Percentiles rank a stretch among this genome's conserved stretches.
Evolutionary conservation across 2,329 filamentous ascomycete species (phyloP).

Genomic region (Aureobasidium sp.): DNA sequence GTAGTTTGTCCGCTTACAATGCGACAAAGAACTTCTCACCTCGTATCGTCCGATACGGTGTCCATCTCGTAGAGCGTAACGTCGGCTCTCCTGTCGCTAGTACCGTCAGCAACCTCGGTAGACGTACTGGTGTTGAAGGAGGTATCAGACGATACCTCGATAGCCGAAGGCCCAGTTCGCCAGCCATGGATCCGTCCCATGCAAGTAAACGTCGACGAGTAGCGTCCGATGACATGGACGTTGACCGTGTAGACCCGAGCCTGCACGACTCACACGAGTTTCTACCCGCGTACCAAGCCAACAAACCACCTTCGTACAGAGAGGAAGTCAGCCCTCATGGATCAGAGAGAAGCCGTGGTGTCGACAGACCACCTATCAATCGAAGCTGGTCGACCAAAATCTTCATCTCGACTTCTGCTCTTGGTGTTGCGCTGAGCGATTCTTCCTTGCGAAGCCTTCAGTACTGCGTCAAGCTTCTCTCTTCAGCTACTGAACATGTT

Average conservation of each 20-base stretch:
- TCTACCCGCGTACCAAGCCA: conserved; percentile 76
- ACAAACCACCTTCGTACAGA: conserved; percentile 38
- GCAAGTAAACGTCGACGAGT: conserved; percentile 39
- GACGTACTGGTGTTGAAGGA: conserved; percentile 79
- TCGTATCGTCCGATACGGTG: conserved; percentile 74
- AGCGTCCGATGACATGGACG: conserved; percentile 37
- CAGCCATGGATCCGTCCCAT: conserved; percentile 25
- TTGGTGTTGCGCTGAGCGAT: conserved; percentile 86
- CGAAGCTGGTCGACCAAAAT: conserved; percentile 66
- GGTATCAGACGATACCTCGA: conserved; percentile 74
- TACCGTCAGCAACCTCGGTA: conserved; percentile 74
- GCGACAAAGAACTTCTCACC: conserved; percentile 86
- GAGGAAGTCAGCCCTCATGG: conserved; percentile 26
- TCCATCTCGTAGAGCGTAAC: conserved; percentile 83
- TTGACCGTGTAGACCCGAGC: conserved; percentile 33
- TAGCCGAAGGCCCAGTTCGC: conserved; percentile 45
- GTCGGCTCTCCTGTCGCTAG: conserved; percentile 75
- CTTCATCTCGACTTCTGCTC: conserved; percentile 81
- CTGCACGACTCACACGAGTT: conserved; percentile 46
- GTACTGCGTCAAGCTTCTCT: conserved; percentile 73
- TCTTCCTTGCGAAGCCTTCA: conserved; percentile 77
- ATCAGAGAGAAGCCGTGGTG: conserved; percentile 19
- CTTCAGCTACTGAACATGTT: conserved; percentile 74
- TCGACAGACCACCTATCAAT: conserved; percentile 33
- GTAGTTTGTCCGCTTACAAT: conserved; percentile 76